Conservation (phyloP, 2,329 filamentous ascomycete genomes). For the Byssochlamys sp. region DNA sequence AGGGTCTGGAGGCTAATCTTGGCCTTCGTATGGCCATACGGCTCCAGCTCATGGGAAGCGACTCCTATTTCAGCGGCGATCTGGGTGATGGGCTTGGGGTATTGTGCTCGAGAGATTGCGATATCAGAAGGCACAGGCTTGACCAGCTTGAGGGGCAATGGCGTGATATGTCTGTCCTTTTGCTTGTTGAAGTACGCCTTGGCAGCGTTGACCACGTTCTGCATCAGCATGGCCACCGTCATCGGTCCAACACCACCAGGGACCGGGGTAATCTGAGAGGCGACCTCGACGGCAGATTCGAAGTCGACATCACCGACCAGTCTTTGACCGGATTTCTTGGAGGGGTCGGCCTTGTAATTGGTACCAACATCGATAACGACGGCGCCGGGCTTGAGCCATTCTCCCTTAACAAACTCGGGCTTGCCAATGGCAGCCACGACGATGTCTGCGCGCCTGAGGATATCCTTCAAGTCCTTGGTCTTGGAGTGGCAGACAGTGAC, state of each 20-base stretch:
- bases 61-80: conserved; percentile 83
- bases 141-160: conserved; percentile 71
- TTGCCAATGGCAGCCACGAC: conserved; percentile 86
- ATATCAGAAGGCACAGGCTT: conserved; percentile 91
- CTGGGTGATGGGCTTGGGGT: conserved; percentile 80
- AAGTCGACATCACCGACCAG: conserved; percentile 94
- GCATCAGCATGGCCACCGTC: conserved; percentile 95
- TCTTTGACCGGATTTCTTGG: conserved; percentile 83
- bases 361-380: conserved; percentile 96
- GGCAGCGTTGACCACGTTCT: conserved; percentile 86
- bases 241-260: conserved; percentile 95
- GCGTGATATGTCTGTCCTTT: conserved; percentile 67
- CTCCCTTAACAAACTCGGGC: conserved; percentile 78
- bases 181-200: conserved; percentile 72
- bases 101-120: conserved; percentile 76
- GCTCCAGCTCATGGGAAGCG: conserved; percentile 77
- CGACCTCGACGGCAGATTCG: conserved; percentile 71
- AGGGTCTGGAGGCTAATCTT: conserved; percentile 81
- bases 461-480: conserved; percentile 61
- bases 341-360: conserved; percentile 81
- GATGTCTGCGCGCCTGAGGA: conserved; percentile 77
- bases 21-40: conserved; percentile 89
- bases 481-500: conserved; percentile 93
- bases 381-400: conserved; percentile 89
- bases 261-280: conserved; percentile 88